A percentile compares a stretch with the other conserved stretches of the same genome.
These are phyloP conservation scores for Cytospora piceae DNA, from an alignment of 2,329 filamentous ascomycete species.

Conservation along the genomic window DNA sequence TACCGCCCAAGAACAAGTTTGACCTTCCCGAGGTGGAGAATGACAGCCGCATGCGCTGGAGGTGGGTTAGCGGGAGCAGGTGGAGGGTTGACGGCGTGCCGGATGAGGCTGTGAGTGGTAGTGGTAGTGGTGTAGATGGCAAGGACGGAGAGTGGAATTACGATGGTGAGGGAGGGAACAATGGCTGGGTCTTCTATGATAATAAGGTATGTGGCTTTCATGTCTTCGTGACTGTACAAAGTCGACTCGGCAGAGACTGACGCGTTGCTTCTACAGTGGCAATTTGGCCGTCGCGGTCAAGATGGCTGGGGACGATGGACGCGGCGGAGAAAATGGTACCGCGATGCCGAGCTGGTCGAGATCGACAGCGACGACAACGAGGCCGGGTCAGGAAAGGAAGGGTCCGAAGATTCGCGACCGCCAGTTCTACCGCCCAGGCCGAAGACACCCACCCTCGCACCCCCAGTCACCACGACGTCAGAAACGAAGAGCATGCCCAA, in stretches of 20 bases:
- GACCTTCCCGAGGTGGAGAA: constrained; percentile 66
- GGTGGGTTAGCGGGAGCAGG: constrained; percentile 82
- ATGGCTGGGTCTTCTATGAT: constrained; percentile 97
- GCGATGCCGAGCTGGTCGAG: constrained; percentile 94
- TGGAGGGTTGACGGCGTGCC: constrained; percentile 84
- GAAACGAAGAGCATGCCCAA: constrained; percentile 24
- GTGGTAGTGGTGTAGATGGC: constrained; percentile 33
- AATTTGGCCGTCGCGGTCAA: constrained; percentile 78
- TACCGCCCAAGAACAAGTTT: constrained; percentile 73
- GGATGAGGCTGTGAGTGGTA: constrained; percentile 50
- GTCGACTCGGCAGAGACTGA: background rate
- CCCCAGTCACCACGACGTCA: constrained; percentile 22
- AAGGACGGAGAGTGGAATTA: constrained; percentile 52
- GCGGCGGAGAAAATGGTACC: constrained; percentile 90
- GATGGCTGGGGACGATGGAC: constrained; percentile 97
- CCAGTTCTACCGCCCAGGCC: constrained; percentile 38
- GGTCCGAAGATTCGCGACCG: constrained; percentile 31
- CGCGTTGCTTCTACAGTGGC: constrained; percentile 65
- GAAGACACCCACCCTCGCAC: constrained; percentile 26
- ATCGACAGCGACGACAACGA: constrained; percentile 46
- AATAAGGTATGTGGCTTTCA: constrained; percentile 70
- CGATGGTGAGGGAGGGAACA: constrained; percentile 63
- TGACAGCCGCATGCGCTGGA: constrained; percentile 59
- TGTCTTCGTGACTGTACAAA: background rate
- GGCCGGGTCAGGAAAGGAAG: constrained; percentile 35